These are phyloP conservation scores for Didymella exigua DNA, from an alignment of 2,329 filamentous ascomycete genomes.

Conservation along the genomic window DNA sequence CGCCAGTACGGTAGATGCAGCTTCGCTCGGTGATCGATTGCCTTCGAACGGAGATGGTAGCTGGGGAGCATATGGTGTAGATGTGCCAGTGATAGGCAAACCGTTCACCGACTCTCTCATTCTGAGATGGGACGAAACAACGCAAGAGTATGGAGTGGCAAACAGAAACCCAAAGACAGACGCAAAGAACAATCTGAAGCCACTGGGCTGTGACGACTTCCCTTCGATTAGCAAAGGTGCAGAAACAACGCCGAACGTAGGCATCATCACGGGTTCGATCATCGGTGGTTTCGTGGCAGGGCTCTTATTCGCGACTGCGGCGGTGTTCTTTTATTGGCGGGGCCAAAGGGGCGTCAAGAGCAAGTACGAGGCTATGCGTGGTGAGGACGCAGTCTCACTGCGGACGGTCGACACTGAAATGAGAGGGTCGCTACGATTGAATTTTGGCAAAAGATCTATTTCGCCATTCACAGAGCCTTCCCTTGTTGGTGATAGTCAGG, in stretches of 20 bases:
- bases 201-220: conserved; percentile 25
- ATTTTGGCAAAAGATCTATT: conserved; percentile 1
- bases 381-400: conserved; percentile 19
- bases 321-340: conserved; percentile 21
- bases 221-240: conserved; percentile 8
- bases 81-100: conserved; percentile 21
- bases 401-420: conserved; percentile 4
- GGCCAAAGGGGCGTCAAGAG: conserved; percentile 18
- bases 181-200: conserved; percentile 12
- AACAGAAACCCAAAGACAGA: conserved; percentile 7
- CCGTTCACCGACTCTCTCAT: conserved; percentile 24
- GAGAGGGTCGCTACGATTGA: conserved; percentile 5
- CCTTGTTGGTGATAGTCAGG: conserved; percentile 16
- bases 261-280: conserved; percentile 19
- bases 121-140: conserved; percentile 21
- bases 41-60: neutral
- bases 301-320: conserved; percentile 17
- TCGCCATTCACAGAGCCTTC: conserved; percentile 5
- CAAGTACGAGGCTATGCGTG: conserved; percentile 21
- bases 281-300: conserved; percentile 24
- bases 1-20: neutral
- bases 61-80: conserved; percentile 23
- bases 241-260: conserved; percentile 7
- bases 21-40: neutral
- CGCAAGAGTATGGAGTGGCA: conserved; percentile 24